These are phyloP conservation scores for Tuber magnatum DNA, from an alignment of 495 filamentous ascomycete species.

Conservation along the genomic window DNA sequence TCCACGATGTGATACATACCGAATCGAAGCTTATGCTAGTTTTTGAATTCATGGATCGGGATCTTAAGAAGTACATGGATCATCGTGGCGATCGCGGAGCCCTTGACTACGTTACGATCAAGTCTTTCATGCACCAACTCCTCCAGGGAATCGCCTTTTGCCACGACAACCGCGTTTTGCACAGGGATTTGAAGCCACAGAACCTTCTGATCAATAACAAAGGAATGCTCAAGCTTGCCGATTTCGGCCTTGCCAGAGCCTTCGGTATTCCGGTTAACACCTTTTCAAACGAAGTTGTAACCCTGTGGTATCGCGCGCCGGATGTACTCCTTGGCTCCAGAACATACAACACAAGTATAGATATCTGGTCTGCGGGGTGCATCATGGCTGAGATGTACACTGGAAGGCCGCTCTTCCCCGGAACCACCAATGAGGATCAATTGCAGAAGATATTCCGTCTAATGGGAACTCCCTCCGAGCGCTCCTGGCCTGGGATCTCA, in stretches of 20 bases:
- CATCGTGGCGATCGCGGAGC: constrained; percentile 73
- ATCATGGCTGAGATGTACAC: constrained; percentile 99
- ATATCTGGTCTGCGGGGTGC: constrained; percentile 95
- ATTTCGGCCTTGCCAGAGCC: constrained; percentile 85
- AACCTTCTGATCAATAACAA: constrained; percentile 92
- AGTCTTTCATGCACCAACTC: constrained; percentile 95
- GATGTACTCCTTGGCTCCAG: constrained; percentile 84
- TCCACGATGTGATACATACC: constrained; percentile 98
- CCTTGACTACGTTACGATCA: constrained; percentile 77
- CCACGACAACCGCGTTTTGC: constrained; percentile 88
- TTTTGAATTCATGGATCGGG: constrained; percentile 96
- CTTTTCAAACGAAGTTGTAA: constrained; percentile 96
- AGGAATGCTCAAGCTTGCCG: constrained; percentile 83
- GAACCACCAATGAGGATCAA: constrained; percentile 94
- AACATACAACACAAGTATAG: constrained; percentile 95
- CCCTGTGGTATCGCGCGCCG: constrained; percentile 90
- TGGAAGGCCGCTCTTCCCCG: constrained; percentile 84
- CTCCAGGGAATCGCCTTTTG: constrained; percentile 92
- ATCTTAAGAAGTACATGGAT: constrained; percentile 99
- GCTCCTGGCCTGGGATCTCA: constrained; percentile 85
- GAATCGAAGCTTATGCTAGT: constrained; percentile 99
- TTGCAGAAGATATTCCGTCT: constrained; percentile 91
- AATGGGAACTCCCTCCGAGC: constrained; percentile 90
- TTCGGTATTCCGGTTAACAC: constrained; percentile 98
- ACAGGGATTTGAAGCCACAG: constrained; percentile 93